Conservation (phyloP, 441 rosid genomes). For the Adansonia rubrostipa region DNA sequence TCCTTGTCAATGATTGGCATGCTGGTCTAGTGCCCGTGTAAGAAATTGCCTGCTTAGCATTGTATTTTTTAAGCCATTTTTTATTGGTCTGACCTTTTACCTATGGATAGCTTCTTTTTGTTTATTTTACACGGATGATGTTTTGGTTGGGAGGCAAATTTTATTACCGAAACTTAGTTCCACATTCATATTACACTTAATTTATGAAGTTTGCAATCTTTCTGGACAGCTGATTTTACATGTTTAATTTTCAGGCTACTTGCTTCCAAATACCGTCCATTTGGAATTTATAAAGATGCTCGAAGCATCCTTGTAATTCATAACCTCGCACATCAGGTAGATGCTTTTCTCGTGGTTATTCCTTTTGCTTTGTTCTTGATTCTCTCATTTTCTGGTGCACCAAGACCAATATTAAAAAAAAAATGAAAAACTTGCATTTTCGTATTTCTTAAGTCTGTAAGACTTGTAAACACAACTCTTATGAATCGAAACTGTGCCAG, state of each 20-base stretch:
- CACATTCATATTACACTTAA: background rate
- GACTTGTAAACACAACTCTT: background rate
- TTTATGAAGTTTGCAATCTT: background rate
- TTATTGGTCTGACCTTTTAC: background rate
- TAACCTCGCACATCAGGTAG: slow-evolving; percentile 95
- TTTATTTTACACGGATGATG: background rate
- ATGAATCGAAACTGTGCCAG: background rate
- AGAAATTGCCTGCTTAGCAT: slow-evolving; percentile 29
- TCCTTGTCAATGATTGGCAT: slow-evolving; percentile 98
- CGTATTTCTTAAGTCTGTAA: background rate
- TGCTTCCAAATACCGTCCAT: slow-evolving; percentile 84
- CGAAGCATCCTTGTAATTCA: slow-evolving; percentile 80
- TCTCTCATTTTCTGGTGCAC: background rate
- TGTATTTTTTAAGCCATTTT: slow-evolving; percentile 11
- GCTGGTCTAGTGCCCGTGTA: slow-evolving; percentile 93
- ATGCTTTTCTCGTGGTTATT: slow-evolving; percentile 20
- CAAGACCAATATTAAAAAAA: background rate
- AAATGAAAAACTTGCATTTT: background rate
- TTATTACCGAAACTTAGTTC: background rate
- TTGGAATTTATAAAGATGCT: slow-evolving; percentile 89
- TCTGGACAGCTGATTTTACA: slow-evolving; percentile 20
- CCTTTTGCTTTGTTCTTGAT: slow-evolving; percentile 1
- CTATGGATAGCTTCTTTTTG: background rate
- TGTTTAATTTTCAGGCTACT: slow-evolving; percentile 62
- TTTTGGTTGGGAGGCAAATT: background rate